Percentiles rank a stretch among this genome's conserved stretches.
These are phyloP conservation scores for Ustilago bromivora DNA, from an alignment of 1,284 basidiomycete genomes.

Conservation along the genomic window DNA sequence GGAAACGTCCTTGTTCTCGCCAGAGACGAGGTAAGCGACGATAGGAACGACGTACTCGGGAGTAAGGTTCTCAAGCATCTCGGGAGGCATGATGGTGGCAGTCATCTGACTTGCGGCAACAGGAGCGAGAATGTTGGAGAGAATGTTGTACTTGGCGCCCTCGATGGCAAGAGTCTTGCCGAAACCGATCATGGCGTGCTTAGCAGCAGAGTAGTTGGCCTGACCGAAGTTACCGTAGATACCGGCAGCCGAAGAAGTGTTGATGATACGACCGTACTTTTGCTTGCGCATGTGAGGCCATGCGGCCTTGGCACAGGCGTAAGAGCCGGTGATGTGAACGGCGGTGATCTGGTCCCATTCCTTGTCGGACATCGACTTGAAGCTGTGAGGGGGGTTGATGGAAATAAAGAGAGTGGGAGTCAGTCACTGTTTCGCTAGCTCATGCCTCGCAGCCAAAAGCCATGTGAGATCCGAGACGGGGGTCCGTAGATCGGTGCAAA, in stretches of 20 bases:
- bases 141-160: slow-evolving; percentile 93
- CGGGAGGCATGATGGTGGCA: slow-evolving; percentile 94
- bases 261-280: slow-evolving; percentile 73
- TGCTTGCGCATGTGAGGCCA: slow-evolving; percentile 96
- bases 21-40: slow-evolving; percentile 66
- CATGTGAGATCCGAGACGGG: too few relatives aligned
- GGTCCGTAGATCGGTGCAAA: background rate
- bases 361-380: slow-evolving; percentile 71
- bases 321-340: slow-evolving; percentile 95
- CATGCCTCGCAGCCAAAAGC: background rate
- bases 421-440: slow-evolving; percentile 4
- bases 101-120: slow-evolving; percentile 95
- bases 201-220: slow-evolving; percentile 78
- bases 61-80: slow-evolving; percentile 91
- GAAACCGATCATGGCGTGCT: slow-evolving; percentile 74
- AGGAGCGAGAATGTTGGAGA: slow-evolving; percentile 87
- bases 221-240: slow-evolving; percentile 91
- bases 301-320: slow-evolving; percentile 92
- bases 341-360: slow-evolving; percentile 75
- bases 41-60: slow-evolving; percentile 95
- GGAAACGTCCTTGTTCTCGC: slow-evolving; percentile 74
- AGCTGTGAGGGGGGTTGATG: slow-evolving; percentile 37
- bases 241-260: slow-evolving; percentile 70
- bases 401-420: background rate
- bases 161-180: slow-evolving; percentile 87